These are phyloP conservation scores for Xylaria flabelliformis DNA, from an alignment of 495 filamentous ascomycete genomes.

Conservation along the genomic window DNA sequence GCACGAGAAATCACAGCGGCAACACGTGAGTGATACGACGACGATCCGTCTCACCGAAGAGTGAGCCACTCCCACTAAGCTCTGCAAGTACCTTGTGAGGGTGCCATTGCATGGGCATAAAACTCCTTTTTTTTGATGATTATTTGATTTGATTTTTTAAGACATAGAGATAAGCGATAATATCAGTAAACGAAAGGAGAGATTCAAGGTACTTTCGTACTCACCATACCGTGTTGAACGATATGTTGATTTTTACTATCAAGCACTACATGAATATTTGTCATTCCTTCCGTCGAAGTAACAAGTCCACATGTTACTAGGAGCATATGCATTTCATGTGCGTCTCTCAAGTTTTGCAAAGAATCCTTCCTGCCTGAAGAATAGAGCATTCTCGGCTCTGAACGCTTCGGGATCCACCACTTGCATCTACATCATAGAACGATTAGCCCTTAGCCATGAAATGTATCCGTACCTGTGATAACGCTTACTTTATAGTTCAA, in stretches of 20 bases:
- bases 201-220: neutral
- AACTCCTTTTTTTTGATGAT: neutral
- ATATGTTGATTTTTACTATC: neutral
- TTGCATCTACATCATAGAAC: neutral
- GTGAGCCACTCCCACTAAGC: neutral
- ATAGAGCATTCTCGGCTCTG: slow-evolving; percentile 1
- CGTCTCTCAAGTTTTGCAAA: slow-evolving; percentile 11
- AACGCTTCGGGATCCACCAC: slow-evolving; percentile 6
- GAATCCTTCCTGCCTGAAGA: slow-evolving; percentile 9
- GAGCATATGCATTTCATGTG: neutral
- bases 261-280: neutral
- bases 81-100: neutral
- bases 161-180: neutral
- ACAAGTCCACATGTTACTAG: neutral
- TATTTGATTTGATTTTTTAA: neutral
- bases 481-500: slow-evolving; percentile 15
- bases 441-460: neutral
- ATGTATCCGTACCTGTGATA: too few species aligned
- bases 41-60: neutral
- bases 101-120: neutral
- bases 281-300: neutral
- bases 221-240: slow-evolving; percentile 1
- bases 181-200: too few species aligned
- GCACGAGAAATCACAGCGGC: neutral
- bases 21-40: neutral